phyloP scores from a whole-genome alignment of 2,329 filamentous ascomycete species.

The Fusarium luffae region DNA sequence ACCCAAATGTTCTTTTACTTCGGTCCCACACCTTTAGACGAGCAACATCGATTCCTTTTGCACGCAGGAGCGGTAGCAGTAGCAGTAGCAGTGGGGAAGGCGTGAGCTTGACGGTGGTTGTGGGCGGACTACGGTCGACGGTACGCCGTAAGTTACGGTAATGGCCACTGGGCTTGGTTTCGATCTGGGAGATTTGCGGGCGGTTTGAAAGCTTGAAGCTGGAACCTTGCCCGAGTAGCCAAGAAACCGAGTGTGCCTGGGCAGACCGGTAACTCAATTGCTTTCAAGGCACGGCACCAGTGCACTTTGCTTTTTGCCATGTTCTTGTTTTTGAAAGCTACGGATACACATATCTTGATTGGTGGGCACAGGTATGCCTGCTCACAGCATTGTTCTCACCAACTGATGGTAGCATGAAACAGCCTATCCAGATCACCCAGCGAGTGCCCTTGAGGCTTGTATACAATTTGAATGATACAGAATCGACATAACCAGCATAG shows the following conservation, averaged over 20 bases:
- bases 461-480: not conserved
- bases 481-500: not conserved
- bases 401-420: constrained; percentile 6
- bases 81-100: not conserved
- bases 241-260: constrained; percentile 30
- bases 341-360: constrained; percentile 25
- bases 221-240: constrained; percentile 25
- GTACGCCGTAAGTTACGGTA: constrained; percentile 27
- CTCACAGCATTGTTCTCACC: constrained; percentile 31
- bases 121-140: constrained; percentile 31
- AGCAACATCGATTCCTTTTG: not conserved
- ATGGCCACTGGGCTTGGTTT: constrained; percentile 25
- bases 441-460: not conserved
- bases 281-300: not conserved
- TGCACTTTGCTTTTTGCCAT: constrained; percentile 29
- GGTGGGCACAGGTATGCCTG: constrained; percentile 28
- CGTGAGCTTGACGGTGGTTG: constrained; percentile 22
- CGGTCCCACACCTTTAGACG: not conserved
- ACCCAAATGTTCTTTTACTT: not conserved
- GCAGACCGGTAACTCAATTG: not conserved
- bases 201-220: constrained; percentile 27
- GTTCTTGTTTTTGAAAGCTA: constrained; percentile 38
- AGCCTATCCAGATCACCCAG: not conserved
- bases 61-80: not conserved
- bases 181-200: constrained; percentile 26